These are phyloP conservation scores for Podila epigama DNA, from an alignment of 192 early-diverging fungal genomes.

Conservation along the genomic window DNA sequence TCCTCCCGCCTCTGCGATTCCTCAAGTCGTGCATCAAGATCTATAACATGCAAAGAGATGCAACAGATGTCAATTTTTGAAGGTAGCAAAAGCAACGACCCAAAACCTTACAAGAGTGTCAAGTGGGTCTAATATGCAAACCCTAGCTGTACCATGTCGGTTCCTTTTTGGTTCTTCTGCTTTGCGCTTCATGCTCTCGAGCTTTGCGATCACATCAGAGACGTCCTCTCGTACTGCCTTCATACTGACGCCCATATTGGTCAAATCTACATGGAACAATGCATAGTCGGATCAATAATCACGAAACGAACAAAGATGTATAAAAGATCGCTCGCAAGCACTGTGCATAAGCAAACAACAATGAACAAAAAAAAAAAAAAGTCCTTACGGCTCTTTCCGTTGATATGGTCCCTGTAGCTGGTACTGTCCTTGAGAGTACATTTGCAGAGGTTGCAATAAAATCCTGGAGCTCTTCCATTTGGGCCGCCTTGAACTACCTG, in stretches of 20 bases:
- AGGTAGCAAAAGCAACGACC: no score
- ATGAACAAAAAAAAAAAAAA: no score
- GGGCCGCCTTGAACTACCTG: slow-evolving; percentile 74
- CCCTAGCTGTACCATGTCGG: slow-evolving; percentile 50
- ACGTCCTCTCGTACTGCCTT: slow-evolving; percentile 81
- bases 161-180: slow-evolving; percentile 65
- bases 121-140: background rate
- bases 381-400: slow-evolving; percentile 86
- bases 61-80: background rate
- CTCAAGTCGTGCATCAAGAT: slow-evolving; percentile 75
- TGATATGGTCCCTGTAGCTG: slow-evolving; percentile 92
- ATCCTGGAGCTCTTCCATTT: slow-evolving; percentile 81
- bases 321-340: background rate
- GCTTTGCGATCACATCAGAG: slow-evolving; percentile 75
- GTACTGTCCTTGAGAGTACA: slow-evolving; percentile 89
- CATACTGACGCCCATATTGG: slow-evolving; percentile 81
- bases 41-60: slow-evolving; percentile 21
- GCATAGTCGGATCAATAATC: background rate
- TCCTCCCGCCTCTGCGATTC: slow-evolving; percentile 72
- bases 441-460: slow-evolving; percentile 91
- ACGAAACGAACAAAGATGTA: slow-evolving; percentile 3
- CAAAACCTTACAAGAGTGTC: background rate
- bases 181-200: slow-evolving; percentile 76
- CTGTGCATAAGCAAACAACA: no score
- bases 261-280: slow-evolving; percentile 68